phyloP scores from a whole-genome alignment of 495 filamentous ascomycete genomes.

The Hypoxylon cercidicola region DNA sequence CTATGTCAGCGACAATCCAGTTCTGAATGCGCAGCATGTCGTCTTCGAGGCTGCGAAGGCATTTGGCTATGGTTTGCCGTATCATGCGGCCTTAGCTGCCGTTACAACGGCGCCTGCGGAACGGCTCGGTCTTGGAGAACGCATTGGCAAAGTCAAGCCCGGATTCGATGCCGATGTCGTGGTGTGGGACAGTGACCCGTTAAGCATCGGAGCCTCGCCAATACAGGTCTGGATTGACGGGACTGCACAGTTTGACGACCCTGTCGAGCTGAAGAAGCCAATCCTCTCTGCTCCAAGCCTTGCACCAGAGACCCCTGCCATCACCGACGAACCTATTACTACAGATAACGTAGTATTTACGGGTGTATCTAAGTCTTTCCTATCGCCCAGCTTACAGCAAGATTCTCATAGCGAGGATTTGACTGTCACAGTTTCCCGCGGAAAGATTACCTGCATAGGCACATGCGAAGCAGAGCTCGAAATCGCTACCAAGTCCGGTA shows the following conservation, averaged over 20 bases:
- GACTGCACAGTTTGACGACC: constrained; percentile 59
- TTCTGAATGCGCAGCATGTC: constrained; percentile 61
- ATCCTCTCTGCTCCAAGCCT: constrained; percentile 38
- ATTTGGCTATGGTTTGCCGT: constrained; percentile 68
- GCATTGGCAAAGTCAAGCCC: constrained; percentile 68
- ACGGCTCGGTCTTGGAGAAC: constrained; percentile 65
- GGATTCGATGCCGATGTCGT: constrained; percentile 75
- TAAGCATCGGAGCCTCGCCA: constrained; percentile 68
- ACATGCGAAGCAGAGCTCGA: constrained; percentile 51
- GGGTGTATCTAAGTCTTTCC: constrained; percentile 56
- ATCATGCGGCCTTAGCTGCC: constrained; percentile 67
- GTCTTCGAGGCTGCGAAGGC: constrained; percentile 70
- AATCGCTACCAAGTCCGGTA: constrained; percentile 41
- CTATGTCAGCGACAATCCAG: constrained; percentile 62
- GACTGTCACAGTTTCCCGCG: constrained; percentile 55
- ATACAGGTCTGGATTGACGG: constrained; percentile 75
- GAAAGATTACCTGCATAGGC: constrained; percentile 62
- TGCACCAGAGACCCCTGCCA: constrained; percentile 41
- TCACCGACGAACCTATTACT: constrained; percentile 49
- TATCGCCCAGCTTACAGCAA: constrained; percentile 26
- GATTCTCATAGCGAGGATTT: constrained; percentile 31
- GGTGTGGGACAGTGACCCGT: constrained; percentile 73
- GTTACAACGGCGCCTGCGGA: constrained; percentile 71
- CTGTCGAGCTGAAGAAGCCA: constrained; percentile 55
- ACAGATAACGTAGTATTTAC: constrained; percentile 57